These are phyloP conservation scores for Takashimella tepidaria DNA, from an alignment of 1,284 basidiomycete species.

Conservation along the genomic window DNA sequence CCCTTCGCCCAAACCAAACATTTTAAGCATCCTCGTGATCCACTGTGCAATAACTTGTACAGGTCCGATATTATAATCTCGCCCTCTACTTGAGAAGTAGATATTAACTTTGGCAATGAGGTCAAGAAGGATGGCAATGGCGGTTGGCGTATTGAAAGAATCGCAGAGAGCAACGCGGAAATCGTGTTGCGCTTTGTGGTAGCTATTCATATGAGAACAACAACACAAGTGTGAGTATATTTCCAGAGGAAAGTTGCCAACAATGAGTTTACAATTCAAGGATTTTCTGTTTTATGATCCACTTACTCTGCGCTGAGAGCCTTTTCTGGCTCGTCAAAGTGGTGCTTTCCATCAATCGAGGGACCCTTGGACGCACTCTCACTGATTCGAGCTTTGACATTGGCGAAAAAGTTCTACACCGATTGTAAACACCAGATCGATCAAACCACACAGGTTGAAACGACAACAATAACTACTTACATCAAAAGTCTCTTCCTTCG, in stretches of 20 bases:
- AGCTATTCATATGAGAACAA: too few species aligned
- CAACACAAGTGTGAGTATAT: too few species aligned
- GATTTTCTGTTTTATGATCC: too few species aligned
- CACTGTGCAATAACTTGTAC: slow-evolving; percentile 73
- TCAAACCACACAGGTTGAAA: background rate
- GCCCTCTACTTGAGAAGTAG: slow-evolving; percentile 60
- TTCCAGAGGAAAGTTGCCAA: too few species aligned
- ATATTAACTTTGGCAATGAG: slow-evolving; percentile 84
- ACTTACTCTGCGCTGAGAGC: slow-evolving; percentile 61
- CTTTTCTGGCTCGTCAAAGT: slow-evolving; percentile 57
- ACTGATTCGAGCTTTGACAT: slow-evolving; percentile 66
- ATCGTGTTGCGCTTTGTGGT: slow-evolving; percentile 67
- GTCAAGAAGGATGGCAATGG: slow-evolving; percentile 70
- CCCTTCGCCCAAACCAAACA: slow-evolving; percentile 92
- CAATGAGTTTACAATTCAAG: too few species aligned
- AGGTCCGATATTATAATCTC: slow-evolving; percentile 59
- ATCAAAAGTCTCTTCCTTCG: slow-evolving; percentile 79
- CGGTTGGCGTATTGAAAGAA: slow-evolving; percentile 92
- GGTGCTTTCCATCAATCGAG: slow-evolving; percentile 48
- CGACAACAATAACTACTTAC: slow-evolving; percentile 56
- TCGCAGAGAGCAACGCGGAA: slow-evolving; percentile 93
- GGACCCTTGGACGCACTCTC: slow-evolving; percentile 45
- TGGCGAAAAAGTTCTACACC: slow-evolving; percentile 91
- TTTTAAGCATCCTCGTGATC: slow-evolving; percentile 82
- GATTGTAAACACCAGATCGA: too few species aligned